phyloP scores from a whole-genome alignment of 257 asterid species.

The Solanum raphanifolium region DNA sequence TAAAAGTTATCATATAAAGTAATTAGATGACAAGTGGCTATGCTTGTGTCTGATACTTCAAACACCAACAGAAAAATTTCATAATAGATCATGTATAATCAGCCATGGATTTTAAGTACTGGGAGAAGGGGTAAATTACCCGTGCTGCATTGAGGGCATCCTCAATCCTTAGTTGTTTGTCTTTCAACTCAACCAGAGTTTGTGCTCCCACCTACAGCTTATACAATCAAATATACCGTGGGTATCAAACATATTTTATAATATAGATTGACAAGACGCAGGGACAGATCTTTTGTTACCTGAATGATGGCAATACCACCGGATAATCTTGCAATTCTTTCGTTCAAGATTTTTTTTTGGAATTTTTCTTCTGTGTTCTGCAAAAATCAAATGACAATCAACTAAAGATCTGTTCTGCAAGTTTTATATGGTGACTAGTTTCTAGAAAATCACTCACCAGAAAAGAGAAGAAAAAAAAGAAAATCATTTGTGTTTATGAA shows the following conservation, averaged over 20 bases:
- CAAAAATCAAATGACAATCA: background rate
- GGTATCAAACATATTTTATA: background rate
- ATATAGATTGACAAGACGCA: background rate
- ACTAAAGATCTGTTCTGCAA: background rate
- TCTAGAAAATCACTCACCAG: background rate
- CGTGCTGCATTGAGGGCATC: constrained; percentile 90
- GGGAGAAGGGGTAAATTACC: constrained; percentile 25
- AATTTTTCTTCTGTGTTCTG: constrained; percentile 72
- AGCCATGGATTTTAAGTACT: background rate
- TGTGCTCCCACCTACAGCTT: constrained; percentile 70
- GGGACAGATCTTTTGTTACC: constrained; percentile 19
- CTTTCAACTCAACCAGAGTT: constrained; percentile 72
- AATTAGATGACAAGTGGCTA: background rate
- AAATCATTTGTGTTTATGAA: background rate
- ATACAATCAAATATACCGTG: background rate
- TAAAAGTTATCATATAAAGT: background rate
- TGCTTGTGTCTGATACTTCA: background rate
- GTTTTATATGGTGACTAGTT: background rate
- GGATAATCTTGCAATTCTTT: constrained; percentile 75
- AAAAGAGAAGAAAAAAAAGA: background rate
- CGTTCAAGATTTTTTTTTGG: constrained; percentile 60
- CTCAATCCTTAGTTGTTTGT: constrained; percentile 74
- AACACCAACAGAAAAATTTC: background rate
- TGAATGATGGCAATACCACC: constrained; percentile 74
- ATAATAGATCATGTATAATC: background rate